Conservation (phyloP, 345 rosid genomes). For the Rhizophora apiculata region DNA sequence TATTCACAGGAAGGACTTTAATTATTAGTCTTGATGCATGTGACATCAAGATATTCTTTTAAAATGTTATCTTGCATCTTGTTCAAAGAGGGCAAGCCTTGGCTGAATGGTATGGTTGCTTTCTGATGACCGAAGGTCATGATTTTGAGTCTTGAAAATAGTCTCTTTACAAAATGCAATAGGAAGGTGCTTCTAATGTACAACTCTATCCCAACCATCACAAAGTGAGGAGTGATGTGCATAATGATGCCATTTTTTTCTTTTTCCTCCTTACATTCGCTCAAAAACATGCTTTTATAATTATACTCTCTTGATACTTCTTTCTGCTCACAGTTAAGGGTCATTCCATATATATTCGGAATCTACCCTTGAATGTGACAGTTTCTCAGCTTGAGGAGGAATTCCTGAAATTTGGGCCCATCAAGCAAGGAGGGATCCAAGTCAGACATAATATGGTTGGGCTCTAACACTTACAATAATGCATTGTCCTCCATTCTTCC, state of each 20-base stretch:
- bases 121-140: no score
- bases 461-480: not conserved
- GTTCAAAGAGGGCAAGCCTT: no score
- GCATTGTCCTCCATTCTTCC: not conserved
- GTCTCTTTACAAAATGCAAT: no score
- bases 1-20: not conserved
- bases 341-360: conserved; percentile 26
- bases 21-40: not conserved
- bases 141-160: no score
- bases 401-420: conserved; percentile 28
- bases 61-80: not conserved
- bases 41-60: not conserved
- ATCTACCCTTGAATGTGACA: conserved; percentile 18
- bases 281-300: not conserved
- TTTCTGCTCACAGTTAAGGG: conserved; percentile 21
- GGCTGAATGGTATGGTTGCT: no score
- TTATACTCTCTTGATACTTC: not conserved
- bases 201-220: no score
- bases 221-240: not conserved
- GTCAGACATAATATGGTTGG: conserved; percentile 27
- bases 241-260: not conserved
- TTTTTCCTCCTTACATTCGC: not conserved
- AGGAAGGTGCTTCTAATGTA: no score
- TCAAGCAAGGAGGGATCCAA: conserved; percentile 28
- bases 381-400: conserved; percentile 23